These are phyloP conservation scores for Dioszegia aurantiaca DNA, from an alignment of 768 basidiomycete genomes.

Conservation along the genomic window DNA sequence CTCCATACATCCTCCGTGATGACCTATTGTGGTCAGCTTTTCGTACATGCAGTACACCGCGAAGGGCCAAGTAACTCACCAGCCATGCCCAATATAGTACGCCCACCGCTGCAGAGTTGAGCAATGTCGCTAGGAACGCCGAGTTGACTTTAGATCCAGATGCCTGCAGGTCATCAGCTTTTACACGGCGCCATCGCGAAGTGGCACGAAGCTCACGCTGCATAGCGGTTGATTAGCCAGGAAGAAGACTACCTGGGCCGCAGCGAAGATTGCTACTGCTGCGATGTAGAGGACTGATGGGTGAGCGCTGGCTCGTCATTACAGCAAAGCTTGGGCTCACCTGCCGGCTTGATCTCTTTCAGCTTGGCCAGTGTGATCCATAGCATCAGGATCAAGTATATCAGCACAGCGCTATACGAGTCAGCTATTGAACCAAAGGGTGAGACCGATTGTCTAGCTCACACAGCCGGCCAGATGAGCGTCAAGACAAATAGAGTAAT, in stretches of 20 bases:
- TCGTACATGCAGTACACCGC: background rate
- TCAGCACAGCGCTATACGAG: slow-evolving; percentile 60
- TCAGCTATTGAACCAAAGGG: background rate
- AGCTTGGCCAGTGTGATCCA: slow-evolving; percentile 75
- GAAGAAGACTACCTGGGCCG: slow-evolving; percentile 79
- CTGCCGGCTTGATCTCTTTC: slow-evolving; percentile 73
- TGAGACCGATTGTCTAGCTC: slow-evolving; percentile 49
- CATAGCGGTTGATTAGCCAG: slow-evolving; percentile 76
- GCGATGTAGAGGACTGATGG: slow-evolving; percentile 65
- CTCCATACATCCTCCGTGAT: slow-evolving; percentile 70
- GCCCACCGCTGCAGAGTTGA: slow-evolving; percentile 72
- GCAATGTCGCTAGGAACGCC: slow-evolving; percentile 76
- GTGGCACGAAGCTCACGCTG: slow-evolving; percentile 54
- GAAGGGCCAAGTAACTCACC: slow-evolving; percentile 13
- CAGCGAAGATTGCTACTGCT: slow-evolving; percentile 71
- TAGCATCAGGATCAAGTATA: slow-evolving; percentile 73
- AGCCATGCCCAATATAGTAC: slow-evolving; percentile 73
- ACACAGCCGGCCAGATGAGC: slow-evolving; percentile 74
- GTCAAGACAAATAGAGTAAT: slow-evolving; percentile 78
- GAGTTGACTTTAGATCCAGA: slow-evolving; percentile 73
- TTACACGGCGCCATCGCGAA: background rate
- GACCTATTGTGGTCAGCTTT: slow-evolving; percentile 22
- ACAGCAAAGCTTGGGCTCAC: slow-evolving; percentile 41
- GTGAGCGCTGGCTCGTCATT: background rate
- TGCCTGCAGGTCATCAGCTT: slow-evolving; percentile 30